Evolutionary conservation across 192 early-diverging fungal genomes (phyloP), one percentile per base, ranked within the genome.

Genomic region (Dissophora globulifera): DNA sequence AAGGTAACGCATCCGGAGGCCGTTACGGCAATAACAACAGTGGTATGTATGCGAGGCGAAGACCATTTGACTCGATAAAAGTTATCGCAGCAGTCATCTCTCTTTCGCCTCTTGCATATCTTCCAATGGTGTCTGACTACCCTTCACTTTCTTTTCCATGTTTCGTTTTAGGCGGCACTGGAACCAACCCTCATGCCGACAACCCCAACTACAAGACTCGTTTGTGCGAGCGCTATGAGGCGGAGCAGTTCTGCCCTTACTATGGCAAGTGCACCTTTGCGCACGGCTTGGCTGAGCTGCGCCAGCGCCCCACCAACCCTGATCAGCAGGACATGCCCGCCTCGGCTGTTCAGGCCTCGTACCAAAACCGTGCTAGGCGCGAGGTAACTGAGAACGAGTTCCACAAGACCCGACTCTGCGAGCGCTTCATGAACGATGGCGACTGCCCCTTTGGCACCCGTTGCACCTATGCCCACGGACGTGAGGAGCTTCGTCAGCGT

Each of bases 181-280:
- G 43, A 15, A 56, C 48, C 26, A 58, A 56, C 55, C 80, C 70
- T 46, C 83, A 75, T 55, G 81, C 82, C 16, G 88, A 91, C 65
- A 93, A 89, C 69, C 92, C 92, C 33, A 88, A 93, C 45, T 96
- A 93, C 83, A 96, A 95, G 68, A 96, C 94, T 4, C 83, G 90
- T 57, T 82, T 96, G 2, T 96, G 94, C 78, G 93, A 95, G 53
- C 75, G 93, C 49, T 95, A 89, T 62, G 90, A 93, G 76, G 85
- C 80, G 1, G 93, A 96, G 42, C 89, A 88, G 10, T 69, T 71
- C 53, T 93, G 92, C 53, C 90, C 91, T 8, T 93, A 93, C 60
- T 89, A 87, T 19, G 49, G 51, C 11, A 82, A 87, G 59, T 93
- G 92, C 69, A 90, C 87, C 33, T 93, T 93, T 82, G 92, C 92